Evolutionary conservation across 192 early-diverging fungal species (phyloP).

Genomic region (Entomortierella beljakovae): DNA sequence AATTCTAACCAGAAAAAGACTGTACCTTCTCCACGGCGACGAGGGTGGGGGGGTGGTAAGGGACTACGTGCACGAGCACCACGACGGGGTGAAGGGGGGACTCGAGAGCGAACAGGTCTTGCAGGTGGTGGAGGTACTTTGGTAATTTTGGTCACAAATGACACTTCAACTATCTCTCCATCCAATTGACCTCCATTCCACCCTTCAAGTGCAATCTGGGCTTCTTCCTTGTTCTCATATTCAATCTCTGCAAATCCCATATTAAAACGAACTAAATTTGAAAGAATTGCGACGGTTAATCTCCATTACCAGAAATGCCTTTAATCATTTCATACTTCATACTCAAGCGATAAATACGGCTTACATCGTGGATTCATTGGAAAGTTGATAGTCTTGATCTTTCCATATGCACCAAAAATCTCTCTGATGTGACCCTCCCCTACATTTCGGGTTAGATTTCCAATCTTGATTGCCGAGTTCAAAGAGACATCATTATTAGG

Average conservation of each 20-base stretch:
- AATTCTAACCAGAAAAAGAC: background rate
- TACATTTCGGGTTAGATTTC: slow-evolving; percentile 41
- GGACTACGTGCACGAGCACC: slow-evolving; percentile 13
- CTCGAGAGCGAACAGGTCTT: slow-evolving; percentile 12
- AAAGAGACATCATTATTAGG: slow-evolving; percentile 6
- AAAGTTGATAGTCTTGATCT: slow-evolving; percentile 42
- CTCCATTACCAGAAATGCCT: background rate
- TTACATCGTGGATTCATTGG: slow-evolving; percentile 49
- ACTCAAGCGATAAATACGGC: background rate
- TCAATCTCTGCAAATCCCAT: slow-evolving; percentile 49
- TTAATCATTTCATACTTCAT: background rate
- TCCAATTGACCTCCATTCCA: slow-evolving; percentile 52
- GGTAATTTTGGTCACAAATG: slow-evolving; percentile 29
- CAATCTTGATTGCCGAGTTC: slow-evolving; percentile 19
- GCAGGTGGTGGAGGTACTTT: slow-evolving; percentile 4
- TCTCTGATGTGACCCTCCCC: slow-evolving; percentile 31
- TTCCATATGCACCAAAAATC: slow-evolving; percentile 40
- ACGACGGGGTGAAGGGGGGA: slow-evolving; percentile 24
- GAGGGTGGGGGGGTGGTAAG: slow-evolving; percentile 11
- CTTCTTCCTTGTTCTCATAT: slow-evolving; percentile 44
- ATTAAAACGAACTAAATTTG: slow-evolving; percentile 31
- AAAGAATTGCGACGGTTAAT: background rate
- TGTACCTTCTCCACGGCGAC: slow-evolving; percentile 46
- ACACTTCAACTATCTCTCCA: slow-evolving; percentile 36
- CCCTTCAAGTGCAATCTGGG: slow-evolving; percentile 27